Conservation (phyloP, 1,139 yeast genomes). For the Geotrichum australiense region DNA sequence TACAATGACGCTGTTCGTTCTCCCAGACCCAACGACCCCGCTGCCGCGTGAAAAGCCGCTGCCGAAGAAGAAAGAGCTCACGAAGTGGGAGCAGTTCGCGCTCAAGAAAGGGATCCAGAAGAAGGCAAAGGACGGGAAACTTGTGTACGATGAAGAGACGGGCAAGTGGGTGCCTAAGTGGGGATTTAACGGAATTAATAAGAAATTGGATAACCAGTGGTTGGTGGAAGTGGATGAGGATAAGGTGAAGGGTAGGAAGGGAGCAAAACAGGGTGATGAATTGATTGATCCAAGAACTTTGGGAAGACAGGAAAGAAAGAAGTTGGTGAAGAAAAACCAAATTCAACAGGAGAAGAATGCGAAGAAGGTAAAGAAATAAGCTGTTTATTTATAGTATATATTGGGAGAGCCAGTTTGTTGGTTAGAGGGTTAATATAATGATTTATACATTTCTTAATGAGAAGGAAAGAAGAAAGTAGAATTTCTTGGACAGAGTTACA, state of each 20-base stretch:
- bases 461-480: neutral
- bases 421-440: neutral
- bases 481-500: neutral
- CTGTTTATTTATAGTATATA: conserved; percentile 2
- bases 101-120: conserved; percentile 89
- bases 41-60: conserved; percentile 94
- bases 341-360: conserved; percentile 78
- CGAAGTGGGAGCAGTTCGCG: conserved; percentile 97
- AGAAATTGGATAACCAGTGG: conserved; percentile 86
- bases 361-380: conserved; percentile 25
- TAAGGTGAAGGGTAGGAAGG: conserved; percentile 26
- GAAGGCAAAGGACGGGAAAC: conserved; percentile 83
- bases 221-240: conserved; percentile 86
- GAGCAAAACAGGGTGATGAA: conserved; percentile 50
- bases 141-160: conserved; percentile 80
- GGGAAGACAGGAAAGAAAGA: conserved; percentile 75
- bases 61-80: conserved; percentile 85
- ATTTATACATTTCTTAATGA: no score
- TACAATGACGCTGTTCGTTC: conserved; percentile 70
- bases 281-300: conserved; percentile 81
- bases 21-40: conserved; percentile 77
- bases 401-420: neutral
- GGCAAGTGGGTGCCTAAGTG: conserved; percentile 98
- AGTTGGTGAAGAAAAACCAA: conserved; percentile 76
- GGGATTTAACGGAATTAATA: conserved; percentile 95